Evolutionary conservation across 305 asterid species (phyloP).

Genomic region (Fraxinus latifolia): DNA sequence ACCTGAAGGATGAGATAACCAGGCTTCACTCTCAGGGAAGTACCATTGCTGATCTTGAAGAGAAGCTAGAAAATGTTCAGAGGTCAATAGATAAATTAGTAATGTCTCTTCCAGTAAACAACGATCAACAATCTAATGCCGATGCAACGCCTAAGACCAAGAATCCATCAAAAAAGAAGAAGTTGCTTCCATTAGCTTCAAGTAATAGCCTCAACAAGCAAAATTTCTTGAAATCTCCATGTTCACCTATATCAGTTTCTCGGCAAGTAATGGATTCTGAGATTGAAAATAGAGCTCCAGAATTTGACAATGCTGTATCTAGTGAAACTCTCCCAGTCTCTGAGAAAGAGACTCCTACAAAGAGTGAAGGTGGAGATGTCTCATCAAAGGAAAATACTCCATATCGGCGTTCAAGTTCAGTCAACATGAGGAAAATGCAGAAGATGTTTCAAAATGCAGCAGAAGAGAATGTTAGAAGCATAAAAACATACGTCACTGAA

Average conservation of each 20-base stretch:
- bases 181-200: constrained; percentile 68
- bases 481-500: constrained; percentile 88
- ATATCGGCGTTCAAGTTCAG: constrained; percentile 84
- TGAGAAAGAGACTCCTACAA: constrained; percentile 83
- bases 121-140: constrained; percentile 40
- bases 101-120: constrained; percentile 74
- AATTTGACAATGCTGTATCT: constrained; percentile 50
- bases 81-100: constrained; percentile 85
- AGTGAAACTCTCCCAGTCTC: constrained; percentile 53
- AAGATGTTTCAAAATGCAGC: constrained; percentile 97
- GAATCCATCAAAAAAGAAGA: constrained; percentile 66
- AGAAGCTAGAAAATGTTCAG: constrained; percentile 91
- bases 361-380: constrained; percentile 75
- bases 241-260: constrained; percentile 77
- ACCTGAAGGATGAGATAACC: constrained; percentile 89
- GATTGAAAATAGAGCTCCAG: constrained; percentile 72
- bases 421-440: constrained; percentile 95
- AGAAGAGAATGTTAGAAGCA: constrained; percentile 96
- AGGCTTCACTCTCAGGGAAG: constrained; percentile 95
- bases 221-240: constrained; percentile 72
- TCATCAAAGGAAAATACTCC: constrained; percentile 92
- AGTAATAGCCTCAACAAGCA: constrained; percentile 67
- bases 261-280: constrained; percentile 59
- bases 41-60: constrained; percentile 90
- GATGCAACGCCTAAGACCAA: constrained; percentile 54